Conservation (phyloP, 768 basidiomycete species). For the Kwoniella shandongensis region DNA sequence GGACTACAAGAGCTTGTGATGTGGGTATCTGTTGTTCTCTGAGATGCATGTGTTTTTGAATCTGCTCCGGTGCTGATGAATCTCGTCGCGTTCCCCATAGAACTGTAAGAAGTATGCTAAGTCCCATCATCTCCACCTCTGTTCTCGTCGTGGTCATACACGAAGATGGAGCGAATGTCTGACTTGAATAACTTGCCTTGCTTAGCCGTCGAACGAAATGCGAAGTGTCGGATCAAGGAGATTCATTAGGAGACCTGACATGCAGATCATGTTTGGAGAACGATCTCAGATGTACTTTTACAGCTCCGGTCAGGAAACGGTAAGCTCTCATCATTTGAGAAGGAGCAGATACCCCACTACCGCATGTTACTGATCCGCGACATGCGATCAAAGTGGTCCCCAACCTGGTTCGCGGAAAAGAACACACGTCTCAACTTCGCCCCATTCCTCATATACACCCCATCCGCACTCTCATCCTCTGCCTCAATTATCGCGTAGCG, state of each 20-base stretch:
- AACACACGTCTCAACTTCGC: background rate
- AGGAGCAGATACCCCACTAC: background rate
- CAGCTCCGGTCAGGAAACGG: slow-evolving; percentile 15
- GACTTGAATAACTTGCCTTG: background rate
- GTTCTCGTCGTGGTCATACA: background rate
- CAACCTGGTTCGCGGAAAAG: slow-evolving; percentile 13
- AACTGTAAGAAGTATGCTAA: slow-evolving; percentile 15
- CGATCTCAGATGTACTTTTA: slow-evolving; percentile 14
- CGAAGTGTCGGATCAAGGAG: background rate
- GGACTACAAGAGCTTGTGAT: slow-evolving; percentile 12
- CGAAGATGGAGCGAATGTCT: background rate
- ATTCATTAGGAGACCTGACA: background rate
- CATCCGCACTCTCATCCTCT: background rate
- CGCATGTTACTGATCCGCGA: background rate
- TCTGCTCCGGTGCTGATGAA: background rate
- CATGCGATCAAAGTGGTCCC: slow-evolving; percentile 3
- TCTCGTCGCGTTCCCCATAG: background rate
- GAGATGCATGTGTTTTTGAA: background rate
- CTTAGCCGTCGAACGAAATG: slow-evolving; percentile 13
- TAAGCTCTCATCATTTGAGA: background rate
- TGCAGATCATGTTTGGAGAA: slow-evolving; percentile 6
- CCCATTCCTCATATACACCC: background rate
- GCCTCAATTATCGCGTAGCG: background rate
- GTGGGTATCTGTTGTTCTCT: slow-evolving; percentile 1
- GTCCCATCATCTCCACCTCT: background rate